phyloP scores from a whole-genome alignment of 1,139 yeast genomes.

The Pichia sp. region DNA sequence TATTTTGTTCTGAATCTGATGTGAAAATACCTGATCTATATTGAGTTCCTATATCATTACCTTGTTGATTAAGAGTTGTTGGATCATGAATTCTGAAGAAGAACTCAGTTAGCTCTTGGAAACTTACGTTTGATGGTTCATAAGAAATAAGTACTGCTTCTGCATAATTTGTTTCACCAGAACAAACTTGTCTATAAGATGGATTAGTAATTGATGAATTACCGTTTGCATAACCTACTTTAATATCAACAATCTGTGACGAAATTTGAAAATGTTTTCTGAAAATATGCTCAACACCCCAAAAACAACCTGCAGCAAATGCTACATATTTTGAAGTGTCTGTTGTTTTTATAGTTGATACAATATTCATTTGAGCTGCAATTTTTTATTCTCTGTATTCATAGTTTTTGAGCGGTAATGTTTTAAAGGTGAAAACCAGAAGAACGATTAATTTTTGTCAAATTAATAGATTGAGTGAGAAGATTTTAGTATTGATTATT shows the following conservation, averaged over 20 bases:
- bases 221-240: constrained; percentile 93
- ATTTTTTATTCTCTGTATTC: no score
- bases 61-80: constrained; percentile 56
- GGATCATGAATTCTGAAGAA: constrained; percentile 93
- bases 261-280: constrained; percentile 48
- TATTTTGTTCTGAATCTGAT: constrained; percentile 45
- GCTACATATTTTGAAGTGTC: constrained; percentile 45
- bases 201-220: constrained; percentile 38
- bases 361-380: not conserved
- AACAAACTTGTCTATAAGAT: constrained; percentile 71
- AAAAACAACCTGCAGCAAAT: constrained; percentile 82
- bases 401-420: no score
- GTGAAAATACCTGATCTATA: constrained; percentile 75
- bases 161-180: constrained; percentile 61
- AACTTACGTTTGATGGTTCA: constrained; percentile 58
- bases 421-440: no score
- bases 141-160: constrained; percentile 80
- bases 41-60: constrained; percentile 79
- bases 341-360: constrained; percentile 32
- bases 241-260: constrained; percentile 58
- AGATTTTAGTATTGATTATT: no score
- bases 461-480: no score
- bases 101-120: constrained; percentile 66
- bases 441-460: no score
- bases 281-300: constrained; percentile 91